phyloP scores from a whole-genome alignment of 116 monocot genomes.

The Posidonia oceanica region DNA sequence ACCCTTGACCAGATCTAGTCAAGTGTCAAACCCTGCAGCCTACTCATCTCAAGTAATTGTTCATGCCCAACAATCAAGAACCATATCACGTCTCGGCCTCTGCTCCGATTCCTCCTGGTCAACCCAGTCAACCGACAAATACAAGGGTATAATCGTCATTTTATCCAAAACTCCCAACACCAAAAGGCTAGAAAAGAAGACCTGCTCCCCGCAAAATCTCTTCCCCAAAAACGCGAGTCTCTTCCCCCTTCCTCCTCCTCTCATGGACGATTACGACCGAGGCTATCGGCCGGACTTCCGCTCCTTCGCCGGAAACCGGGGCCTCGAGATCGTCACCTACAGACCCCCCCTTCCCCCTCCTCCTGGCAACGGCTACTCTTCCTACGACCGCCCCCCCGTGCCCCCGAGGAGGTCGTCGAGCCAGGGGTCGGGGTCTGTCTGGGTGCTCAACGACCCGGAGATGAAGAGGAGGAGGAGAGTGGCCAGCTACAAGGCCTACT shows the following conservation, averaged over 20 bases:
- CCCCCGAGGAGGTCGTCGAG: constrained; percentile 2
- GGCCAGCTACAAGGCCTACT: constrained; percentile 31
- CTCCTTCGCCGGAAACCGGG: constrained; percentile 4
- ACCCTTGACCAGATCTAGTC: too few relatives aligned
- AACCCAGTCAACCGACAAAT: too few relatives aligned
- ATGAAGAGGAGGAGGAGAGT: constrained; percentile 29
- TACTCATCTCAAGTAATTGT: too few relatives aligned
- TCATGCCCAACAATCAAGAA: too few relatives aligned
- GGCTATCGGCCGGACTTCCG: neutral
- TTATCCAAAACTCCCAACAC: too few relatives aligned
- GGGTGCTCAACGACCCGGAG: constrained; percentile 18
- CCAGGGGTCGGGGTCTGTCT: neutral
- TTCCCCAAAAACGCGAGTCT: neutral
- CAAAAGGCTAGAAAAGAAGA: too few relatives aligned
- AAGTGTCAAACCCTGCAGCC: too few relatives aligned
- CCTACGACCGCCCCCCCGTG: constrained; percentile 9
- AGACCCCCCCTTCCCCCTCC: constrained; percentile 1
- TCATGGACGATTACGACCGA: neutral
- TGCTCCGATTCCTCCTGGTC: too few relatives aligned
- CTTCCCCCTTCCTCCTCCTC: neutral
- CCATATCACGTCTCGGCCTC: too few relatives aligned
- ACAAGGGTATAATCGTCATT: too few relatives aligned
- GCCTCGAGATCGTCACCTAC: constrained; percentile 17
- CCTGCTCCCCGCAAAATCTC: too few relatives aligned
- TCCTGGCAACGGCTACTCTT: neutral